Evolutionary conservation across 1,284 basidiomycete species (phyloP).

Genomic region (Coniferiporia sulphurascens): DNA sequence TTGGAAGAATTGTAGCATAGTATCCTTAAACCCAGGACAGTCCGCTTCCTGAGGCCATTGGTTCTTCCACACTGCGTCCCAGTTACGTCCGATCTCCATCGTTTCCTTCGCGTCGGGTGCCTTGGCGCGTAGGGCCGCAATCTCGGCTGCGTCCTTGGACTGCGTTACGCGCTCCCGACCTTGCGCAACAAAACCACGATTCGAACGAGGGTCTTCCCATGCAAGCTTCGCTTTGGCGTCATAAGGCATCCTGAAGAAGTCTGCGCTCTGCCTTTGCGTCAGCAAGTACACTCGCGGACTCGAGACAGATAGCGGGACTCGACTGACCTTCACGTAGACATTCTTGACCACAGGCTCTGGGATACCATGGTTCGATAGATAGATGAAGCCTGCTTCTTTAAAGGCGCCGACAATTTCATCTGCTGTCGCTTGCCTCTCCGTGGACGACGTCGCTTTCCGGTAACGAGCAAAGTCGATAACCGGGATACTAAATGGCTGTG

Average conservation of each 20-base stretch:
- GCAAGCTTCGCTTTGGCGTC: slow-evolving; percentile 64
- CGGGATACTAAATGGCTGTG: slow-evolving; percentile 45
- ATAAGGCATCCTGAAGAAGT: slow-evolving; percentile 66
- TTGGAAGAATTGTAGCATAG: slow-evolving; percentile 72
- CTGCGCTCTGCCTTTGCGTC: slow-evolving; percentile 46
- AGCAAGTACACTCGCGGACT: background rate
- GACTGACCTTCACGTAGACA: slow-evolving; percentile 56
- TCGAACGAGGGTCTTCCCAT: slow-evolving; percentile 79
- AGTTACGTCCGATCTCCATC: slow-evolving; percentile 83
- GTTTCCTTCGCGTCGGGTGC: slow-evolving; percentile 79
- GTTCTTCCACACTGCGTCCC: slow-evolving; percentile 72
- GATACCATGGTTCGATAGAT: slow-evolving; percentile 68
- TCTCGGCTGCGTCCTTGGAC: slow-evolving; percentile 65
- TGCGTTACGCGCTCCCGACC: slow-evolving; percentile 81
- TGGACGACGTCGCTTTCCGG: slow-evolving; percentile 40
- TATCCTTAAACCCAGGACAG: slow-evolving; percentile 61
- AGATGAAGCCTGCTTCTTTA: slow-evolving; percentile 74
- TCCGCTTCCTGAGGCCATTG: slow-evolving; percentile 68
- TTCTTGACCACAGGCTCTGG: slow-evolving; percentile 44
- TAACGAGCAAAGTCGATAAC: slow-evolving; percentile 75
- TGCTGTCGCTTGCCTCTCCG: slow-evolving; percentile 60
- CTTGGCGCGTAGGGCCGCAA: slow-evolving; percentile 62
- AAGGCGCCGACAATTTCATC: slow-evolving; percentile 71
- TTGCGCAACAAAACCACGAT: slow-evolving; percentile 75
- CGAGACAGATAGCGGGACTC: background rate